A percentile compares a stretch with the other conserved stretches of the same genome.
These are phyloP conservation scores for Sphaerulina vaccinii DNA, from an alignment of 2,329 filamentous ascomycete species.

Conservation along the genomic window DNA sequence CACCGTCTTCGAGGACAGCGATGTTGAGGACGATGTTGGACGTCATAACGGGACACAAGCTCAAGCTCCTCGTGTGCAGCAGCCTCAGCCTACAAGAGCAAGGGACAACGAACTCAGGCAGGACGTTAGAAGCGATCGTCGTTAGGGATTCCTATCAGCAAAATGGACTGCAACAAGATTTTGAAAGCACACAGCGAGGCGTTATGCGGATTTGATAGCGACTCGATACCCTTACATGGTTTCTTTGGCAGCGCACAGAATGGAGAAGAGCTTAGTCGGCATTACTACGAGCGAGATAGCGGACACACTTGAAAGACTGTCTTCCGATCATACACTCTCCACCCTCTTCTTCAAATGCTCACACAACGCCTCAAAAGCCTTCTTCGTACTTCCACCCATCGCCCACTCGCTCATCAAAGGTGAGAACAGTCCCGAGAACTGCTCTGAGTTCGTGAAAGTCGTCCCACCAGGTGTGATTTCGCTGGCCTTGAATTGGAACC, in stretches of 20 bases:
- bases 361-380: constrained; percentile 22
- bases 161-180: not conserved
- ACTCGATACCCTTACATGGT: not conserved
- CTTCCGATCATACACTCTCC: constrained; percentile 11
- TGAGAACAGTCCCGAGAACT: constrained; percentile 17
- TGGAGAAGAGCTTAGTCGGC: no score
- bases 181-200: not conserved
- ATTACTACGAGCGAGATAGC: no score
- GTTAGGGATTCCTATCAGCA: not conserved
- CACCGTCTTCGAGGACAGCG: constrained; percentile 41
- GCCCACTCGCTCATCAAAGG: constrained; percentile 14
- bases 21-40: constrained; percentile 15
- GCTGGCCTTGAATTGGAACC: constrained; percentile 21
- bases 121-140: constrained; percentile 14
- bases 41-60: not conserved
- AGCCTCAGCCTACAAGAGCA: constrained; percentile 19
- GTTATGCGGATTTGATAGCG: not conserved
- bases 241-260: not conserved
- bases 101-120: constrained; percentile 14
- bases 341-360: constrained; percentile 23
- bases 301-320: no score
- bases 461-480: constrained; percentile 16
- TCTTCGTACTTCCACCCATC: constrained; percentile 5
- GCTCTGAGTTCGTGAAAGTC: constrained; percentile 23
- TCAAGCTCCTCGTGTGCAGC: constrained; percentile 13